These are phyloP conservation scores for Cryptococcus amylolentus DNA, from an alignment of 1,284 basidiomycete genomes.

Conservation along the genomic window DNA sequence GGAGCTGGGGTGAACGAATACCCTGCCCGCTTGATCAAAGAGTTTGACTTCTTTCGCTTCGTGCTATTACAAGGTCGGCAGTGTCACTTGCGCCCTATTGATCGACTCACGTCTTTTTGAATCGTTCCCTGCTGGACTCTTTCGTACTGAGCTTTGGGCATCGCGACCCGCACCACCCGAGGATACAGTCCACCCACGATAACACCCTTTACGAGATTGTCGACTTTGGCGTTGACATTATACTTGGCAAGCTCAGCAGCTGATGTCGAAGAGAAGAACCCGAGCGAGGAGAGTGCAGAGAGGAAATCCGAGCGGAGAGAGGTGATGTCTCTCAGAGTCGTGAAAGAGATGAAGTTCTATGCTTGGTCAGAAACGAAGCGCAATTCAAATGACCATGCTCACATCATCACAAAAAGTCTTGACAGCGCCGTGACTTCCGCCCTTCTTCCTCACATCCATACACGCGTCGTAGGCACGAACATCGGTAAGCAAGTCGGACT, in stretches of 20 bases:
- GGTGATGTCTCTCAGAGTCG: constrained; percentile 75
- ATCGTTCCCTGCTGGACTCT: constrained; percentile 73
- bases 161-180: constrained; percentile 66
- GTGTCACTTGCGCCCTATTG: not conserved
- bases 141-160: constrained; percentile 78
- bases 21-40: constrained; percentile 57
- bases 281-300: constrained; percentile 66
- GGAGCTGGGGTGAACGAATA: constrained; percentile 69
- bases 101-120: constrained; percentile 59
- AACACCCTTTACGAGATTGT: constrained; percentile 73
- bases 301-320: constrained; percentile 75
- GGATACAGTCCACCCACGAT: constrained; percentile 81
- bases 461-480: constrained; percentile 71
- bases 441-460: constrained; percentile 55
- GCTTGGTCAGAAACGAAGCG: not conserved
- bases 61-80: constrained; percentile 49
- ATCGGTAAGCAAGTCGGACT: constrained; percentile 83
- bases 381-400: constrained; percentile 58
- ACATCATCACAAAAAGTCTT: constrained; percentile 64
- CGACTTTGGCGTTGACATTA: constrained; percentile 58
- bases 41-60: constrained; percentile 76
- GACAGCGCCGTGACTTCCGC: constrained; percentile 55
- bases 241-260: constrained; percentile 51
- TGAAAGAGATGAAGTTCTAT: constrained; percentile 76
- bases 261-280: constrained; percentile 57